Conservation (phyloP, 306 rosid genomes). For the Coriaria nepalensis region DNA sequence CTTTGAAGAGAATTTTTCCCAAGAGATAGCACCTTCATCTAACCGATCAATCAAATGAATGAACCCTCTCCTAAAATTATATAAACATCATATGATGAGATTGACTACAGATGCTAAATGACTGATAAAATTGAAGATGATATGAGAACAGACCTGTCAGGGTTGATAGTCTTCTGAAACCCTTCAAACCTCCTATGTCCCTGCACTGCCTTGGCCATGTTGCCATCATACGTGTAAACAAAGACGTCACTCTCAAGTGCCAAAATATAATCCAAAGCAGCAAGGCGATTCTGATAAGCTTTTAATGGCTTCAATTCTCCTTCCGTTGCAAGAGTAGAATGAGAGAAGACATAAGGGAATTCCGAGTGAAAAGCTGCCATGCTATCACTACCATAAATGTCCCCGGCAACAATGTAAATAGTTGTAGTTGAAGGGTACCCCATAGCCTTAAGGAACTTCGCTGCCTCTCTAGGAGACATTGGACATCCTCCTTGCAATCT, state of each 20-base stretch:
- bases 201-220: slow-evolving; percentile 98
- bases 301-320: slow-evolving; percentile 69
- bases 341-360: slow-evolving; percentile 72
- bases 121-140: not conserved
- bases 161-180: slow-evolving; percentile 75
- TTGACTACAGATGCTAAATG: not conserved
- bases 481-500: slow-evolving; percentile 90
- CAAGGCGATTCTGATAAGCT: slow-evolving; percentile 82
- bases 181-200: slow-evolving; percentile 97
- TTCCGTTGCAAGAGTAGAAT: slow-evolving; percentile 78
- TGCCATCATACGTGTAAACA: slow-evolving; percentile 92
- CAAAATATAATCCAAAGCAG: slow-evolving; percentile 81
- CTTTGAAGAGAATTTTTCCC: slow-evolving; percentile 53
- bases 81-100: not conserved
- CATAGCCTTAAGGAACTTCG: slow-evolving; percentile 86
- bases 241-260: slow-evolving; percentile 90
- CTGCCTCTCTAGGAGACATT: slow-evolving; percentile 94
- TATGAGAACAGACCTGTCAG: slow-evolving; percentile 52
- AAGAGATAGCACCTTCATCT: slow-evolving; percentile 37
- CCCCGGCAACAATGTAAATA: slow-evolving; percentile 94
- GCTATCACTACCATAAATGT: slow-evolving; percentile 73
- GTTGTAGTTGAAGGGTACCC: slow-evolving; percentile 90
- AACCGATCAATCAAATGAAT: slow-evolving; percentile 59
- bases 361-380: slow-evolving; percentile 48
- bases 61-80: slow-evolving; percentile 49